Percentiles rank a stretch among this genome's conserved stretches.
These are phyloP conservation scores for Yamadazyma paraphyllophila DNA, from an alignment of 805 yeast genomes.

Conservation along the genomic window DNA sequence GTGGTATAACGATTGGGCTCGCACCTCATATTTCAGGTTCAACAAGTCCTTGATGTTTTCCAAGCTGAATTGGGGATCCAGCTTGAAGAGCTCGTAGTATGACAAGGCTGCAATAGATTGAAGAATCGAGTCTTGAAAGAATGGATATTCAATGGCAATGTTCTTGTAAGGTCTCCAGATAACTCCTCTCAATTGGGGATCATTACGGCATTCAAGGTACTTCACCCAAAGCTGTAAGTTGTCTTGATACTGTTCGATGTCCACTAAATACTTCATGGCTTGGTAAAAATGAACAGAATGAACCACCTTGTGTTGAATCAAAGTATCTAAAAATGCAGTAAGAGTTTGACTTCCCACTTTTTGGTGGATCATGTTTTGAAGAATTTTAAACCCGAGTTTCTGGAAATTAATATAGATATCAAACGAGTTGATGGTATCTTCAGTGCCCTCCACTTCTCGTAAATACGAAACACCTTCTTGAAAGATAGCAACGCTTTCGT, in stretches of 20 bases:
- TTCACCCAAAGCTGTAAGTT: constrained; percentile 35
- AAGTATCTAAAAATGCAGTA: constrained; percentile 25
- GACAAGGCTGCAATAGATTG: constrained; percentile 33
- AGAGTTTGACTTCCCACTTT: constrained; percentile 1
- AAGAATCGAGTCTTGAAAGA: constrained; percentile 1
- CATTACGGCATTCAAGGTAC: constrained; percentile 23
- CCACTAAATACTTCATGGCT: constrained; percentile 20
- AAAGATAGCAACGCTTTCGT: constrained; percentile 28
- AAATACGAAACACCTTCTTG: constrained; percentile 41
- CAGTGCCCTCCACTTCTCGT: constrained; percentile 35
- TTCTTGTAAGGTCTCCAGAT: neutral
- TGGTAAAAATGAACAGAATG: constrained; percentile 31
- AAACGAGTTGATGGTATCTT: constrained; percentile 24
- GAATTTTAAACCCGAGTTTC: constrained; percentile 18
- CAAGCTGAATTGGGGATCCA: constrained; percentile 21
- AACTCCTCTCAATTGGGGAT: neutral
- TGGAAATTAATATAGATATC: constrained; percentile 26
- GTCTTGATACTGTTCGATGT: constrained; percentile 18
- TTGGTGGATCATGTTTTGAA: constrained; percentile 12
- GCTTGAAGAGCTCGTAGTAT: constrained; percentile 27
- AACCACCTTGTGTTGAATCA: constrained; percentile 29
- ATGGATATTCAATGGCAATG: neutral
- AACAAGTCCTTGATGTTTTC: constrained; percentile 25
- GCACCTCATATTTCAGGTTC: neutral
- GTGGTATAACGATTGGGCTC: neutral